A percentile compares a stretch with the other conserved stretches of the same genome.
phyloP scores from a whole-genome alignment of 2,329 filamentous ascomycete genomes.

The Clonostachys solani region DNA sequence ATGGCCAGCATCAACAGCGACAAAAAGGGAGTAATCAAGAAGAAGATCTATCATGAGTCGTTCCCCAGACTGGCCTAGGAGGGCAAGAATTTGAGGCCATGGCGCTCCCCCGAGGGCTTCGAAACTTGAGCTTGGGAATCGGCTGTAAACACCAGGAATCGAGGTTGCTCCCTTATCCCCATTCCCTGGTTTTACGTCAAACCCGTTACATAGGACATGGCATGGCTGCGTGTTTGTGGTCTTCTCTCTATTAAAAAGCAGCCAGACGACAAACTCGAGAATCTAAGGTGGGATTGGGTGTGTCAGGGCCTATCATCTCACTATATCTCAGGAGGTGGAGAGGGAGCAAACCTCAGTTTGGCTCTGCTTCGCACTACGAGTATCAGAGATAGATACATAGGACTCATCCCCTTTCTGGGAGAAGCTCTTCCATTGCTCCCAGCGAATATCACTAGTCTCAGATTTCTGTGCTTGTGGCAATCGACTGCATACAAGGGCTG shows the following conservation, averaged over 20 bases:
- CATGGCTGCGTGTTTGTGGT: conserved; percentile 46
- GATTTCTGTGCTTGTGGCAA: conserved; percentile 15
- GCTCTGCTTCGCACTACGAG: conserved; percentile 7
- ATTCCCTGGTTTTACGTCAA: conserved; percentile 24
- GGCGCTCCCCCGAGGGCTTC: conserved; percentile 61
- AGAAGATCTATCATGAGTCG: conserved; percentile 74
- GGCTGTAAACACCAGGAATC: conserved; percentile 63
- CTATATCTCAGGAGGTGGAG: conserved; percentile 5
- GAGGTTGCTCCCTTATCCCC: conserved; percentile 21
- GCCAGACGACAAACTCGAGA: conserved; percentile 73
- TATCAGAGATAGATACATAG: conserved; percentile 45
- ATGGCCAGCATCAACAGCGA: conserved; percentile 50
- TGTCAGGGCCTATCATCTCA: too few species aligned
- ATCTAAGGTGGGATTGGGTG: conserved; percentile 41
- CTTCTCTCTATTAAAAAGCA: conserved; percentile 61
- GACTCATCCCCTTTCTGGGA: conserved; percentile 60
- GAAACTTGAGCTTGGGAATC: conserved; percentile 67
- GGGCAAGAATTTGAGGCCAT: conserved; percentile 71
- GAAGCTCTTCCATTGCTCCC: conserved; percentile 55
- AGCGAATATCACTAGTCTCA: conserved; percentile 29
- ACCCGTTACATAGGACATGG: conserved; percentile 84
- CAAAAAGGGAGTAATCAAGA: conserved; percentile 73
- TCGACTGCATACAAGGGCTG: conserved; percentile 58
- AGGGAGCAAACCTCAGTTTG: conserved; percentile 57
- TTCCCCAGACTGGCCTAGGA: conserved; percentile 74